Evolutionary conservation across 2,329 filamentous ascomycete species (phyloP).

Genomic region (Ascochyta fabae): DNA sequence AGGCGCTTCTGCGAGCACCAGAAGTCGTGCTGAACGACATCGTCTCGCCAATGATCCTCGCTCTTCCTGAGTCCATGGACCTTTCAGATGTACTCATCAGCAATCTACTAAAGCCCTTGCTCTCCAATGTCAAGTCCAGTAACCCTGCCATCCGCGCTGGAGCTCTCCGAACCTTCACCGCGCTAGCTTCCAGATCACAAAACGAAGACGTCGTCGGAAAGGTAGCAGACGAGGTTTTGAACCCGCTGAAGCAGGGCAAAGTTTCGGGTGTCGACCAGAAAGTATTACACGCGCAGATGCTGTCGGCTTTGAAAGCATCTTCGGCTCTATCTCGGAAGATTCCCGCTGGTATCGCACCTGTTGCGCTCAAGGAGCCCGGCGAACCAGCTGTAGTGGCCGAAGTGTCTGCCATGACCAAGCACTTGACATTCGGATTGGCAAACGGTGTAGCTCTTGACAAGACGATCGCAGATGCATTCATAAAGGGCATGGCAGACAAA

Average conservation of each 20-base stretch:
- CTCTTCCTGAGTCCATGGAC: constrained; percentile 74
- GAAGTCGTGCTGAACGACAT: constrained; percentile 86
- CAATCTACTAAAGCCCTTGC: constrained; percentile 81
- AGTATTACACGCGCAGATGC: constrained; percentile 80
- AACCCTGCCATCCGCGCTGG: constrained; percentile 79
- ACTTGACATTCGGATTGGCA: constrained; percentile 68
- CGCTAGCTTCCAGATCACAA: constrained; percentile 67
- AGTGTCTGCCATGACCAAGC: constrained; percentile 71
- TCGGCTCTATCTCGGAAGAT: constrained; percentile 70
- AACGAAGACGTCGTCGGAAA: constrained; percentile 68
- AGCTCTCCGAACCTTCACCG: constrained; percentile 75
- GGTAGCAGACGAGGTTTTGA: constrained; percentile 77
- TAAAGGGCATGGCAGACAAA: constrained; percentile 87
- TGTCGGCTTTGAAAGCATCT: constrained; percentile 64
- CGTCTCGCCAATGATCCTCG: constrained; percentile 72
- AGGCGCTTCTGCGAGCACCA: constrained; percentile 84
- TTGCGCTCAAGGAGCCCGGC: constrained; percentile 85
- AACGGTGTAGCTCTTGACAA: constrained; percentile 68
- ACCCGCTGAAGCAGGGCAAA: constrained; percentile 82
- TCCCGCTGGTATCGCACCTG: constrained; percentile 67
- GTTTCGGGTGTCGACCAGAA: constrained; percentile 85
- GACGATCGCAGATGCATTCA: constrained; percentile 70
- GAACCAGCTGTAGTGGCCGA: constrained; percentile 81
- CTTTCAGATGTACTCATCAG: constrained; percentile 74
- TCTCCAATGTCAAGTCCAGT: constrained; percentile 91